These are phyloP conservation scores for Fusarium pilosicola DNA, from an alignment of 2,329 filamentous ascomycete genomes.

Conservation along the genomic window DNA sequence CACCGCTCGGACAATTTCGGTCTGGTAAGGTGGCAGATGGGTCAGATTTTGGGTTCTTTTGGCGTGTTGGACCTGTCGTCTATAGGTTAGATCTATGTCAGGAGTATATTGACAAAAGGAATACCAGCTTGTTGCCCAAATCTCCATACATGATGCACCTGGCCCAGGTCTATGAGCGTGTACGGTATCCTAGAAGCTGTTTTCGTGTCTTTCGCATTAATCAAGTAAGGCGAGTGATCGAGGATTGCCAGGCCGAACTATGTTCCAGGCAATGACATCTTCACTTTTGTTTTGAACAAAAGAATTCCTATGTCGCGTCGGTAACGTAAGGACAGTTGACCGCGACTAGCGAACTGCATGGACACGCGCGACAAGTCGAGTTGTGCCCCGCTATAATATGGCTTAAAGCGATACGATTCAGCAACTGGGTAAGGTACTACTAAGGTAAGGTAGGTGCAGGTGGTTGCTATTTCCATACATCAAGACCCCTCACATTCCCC, in stretches of 20 bases:
- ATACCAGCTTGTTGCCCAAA: slow-evolving; percentile 83
- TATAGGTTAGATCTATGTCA: slow-evolving; percentile 4
- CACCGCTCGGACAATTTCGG: slow-evolving; percentile 87
- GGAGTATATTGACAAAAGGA: background rate
- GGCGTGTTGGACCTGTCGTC: slow-evolving; percentile 86
- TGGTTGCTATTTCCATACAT: background rate
- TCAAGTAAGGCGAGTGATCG: background rate
- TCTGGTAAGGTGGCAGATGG: slow-evolving; percentile 90
- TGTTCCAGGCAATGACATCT: slow-evolving; percentile 10
- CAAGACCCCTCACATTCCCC: slow-evolving; percentile 30
- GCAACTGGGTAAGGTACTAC: background rate
- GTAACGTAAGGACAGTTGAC: slow-evolving; percentile 6
- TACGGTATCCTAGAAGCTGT: background rate
- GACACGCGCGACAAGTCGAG: slow-evolving; percentile 16
- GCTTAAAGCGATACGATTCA: slow-evolving; percentile 36
- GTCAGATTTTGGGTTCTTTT: slow-evolving; percentile 90
- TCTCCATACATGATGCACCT: slow-evolving; percentile 80
- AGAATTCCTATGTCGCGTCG: slow-evolving; percentile 29
- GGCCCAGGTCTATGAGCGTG: slow-evolving; percentile 1
- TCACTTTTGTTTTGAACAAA: background rate
- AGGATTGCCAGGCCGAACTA: background rate
- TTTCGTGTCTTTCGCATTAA: background rate
- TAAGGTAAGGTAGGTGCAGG: background rate
- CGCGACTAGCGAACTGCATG: slow-evolving; percentile 24
- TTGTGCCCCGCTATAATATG: slow-evolving; percentile 44